Conservation (phyloP, 73 alveolate species). For the Paramecium tetraurelia region DNA sequence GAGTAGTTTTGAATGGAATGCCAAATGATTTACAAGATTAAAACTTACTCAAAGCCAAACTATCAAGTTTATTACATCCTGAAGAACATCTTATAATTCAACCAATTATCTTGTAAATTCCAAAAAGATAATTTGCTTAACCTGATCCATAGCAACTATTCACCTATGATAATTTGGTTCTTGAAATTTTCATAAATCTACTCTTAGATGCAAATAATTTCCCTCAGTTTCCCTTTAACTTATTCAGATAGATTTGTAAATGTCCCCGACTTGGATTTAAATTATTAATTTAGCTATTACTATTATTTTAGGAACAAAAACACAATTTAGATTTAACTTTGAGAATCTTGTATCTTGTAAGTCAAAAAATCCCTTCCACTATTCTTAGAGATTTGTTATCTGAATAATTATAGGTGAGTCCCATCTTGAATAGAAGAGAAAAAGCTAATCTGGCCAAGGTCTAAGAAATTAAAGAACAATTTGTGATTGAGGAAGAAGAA, state of each 20-base stretch:
- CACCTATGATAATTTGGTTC: background rate
- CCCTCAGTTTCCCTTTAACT: background rate
- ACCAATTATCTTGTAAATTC: background rate
- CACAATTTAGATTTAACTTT: background rate
- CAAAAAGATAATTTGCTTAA: background rate
- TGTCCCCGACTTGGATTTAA: background rate
- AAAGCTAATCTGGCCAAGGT: background rate
- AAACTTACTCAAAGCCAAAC: background rate
- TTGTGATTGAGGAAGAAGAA: constrained; percentile 2
- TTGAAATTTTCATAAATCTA: background rate
- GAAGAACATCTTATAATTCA: background rate
- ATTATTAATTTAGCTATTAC: background rate
- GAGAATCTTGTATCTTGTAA: background rate
- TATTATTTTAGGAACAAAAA: background rate
- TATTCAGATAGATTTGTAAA: background rate
- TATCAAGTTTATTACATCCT: background rate
- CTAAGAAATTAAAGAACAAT: background rate
- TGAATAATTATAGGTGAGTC: background rate
- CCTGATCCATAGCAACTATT: background rate
- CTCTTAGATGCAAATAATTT: background rate
- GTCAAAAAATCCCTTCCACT: background rate
- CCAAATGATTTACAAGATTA: constrained; percentile 10
- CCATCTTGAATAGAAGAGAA: background rate
- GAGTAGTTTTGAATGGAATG: constrained; percentile 25
- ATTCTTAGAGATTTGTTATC: background rate